Base-by-base conservation (phyloP, 495 filamentous ascomycete genomes). In the Hyaloscypha variabilis region DNA sequence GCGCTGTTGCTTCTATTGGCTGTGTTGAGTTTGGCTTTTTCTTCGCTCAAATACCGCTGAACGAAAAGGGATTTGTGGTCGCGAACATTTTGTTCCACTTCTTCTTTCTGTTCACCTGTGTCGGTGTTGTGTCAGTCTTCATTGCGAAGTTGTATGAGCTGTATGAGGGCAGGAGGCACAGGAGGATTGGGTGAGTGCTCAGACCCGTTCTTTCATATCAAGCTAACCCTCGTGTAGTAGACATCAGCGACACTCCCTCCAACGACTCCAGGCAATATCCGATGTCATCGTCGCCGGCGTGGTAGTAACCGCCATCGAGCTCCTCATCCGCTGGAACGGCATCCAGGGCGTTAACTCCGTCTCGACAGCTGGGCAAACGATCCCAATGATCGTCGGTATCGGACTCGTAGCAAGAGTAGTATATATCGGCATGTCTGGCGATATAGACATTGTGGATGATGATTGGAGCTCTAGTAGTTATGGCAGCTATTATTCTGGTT, bases 291-390 rank as follows among this genome's bases (percentile, higher is more conserved):
- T 77, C 23, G 72, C 73, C 13, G 54, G 67, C 31, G 53, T 71
- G 26, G 60, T 77, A 29, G 68, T 77, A 24, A 53, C 68, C 11
- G 79, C 76, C 14, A 73, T 73, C 25, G 79, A 82, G 62, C 69
- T 78, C 5, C 74, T 76, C 3, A 77, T 82, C 31, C 17, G 51
- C 6, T 82, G 62, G 53, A 64, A 64, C 25, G 78, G 77, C 77
- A 82, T 69, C 51, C 57, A 21, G 51, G 65, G 69, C 8, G 70
- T 76, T 8, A 59, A 66, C 49, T 63, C 64, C 14, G 53, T 74
- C n/a, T 69, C 65, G 21, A 68, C 72, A 1, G 69, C 73, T 0
- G 73, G 73, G 0, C 78, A 81, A 39, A 68, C 76, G 0, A 77
- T 80, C 11, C 78, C 78, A 0, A 71, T 80, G 6, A 34, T 78